A percentile compares a stretch with the other conserved stretches of the same genome.
phyloP scores from a whole-genome alignment of 1,139 yeast genomes.

The Hemisphaericaspora xylofermentans region DNA sequence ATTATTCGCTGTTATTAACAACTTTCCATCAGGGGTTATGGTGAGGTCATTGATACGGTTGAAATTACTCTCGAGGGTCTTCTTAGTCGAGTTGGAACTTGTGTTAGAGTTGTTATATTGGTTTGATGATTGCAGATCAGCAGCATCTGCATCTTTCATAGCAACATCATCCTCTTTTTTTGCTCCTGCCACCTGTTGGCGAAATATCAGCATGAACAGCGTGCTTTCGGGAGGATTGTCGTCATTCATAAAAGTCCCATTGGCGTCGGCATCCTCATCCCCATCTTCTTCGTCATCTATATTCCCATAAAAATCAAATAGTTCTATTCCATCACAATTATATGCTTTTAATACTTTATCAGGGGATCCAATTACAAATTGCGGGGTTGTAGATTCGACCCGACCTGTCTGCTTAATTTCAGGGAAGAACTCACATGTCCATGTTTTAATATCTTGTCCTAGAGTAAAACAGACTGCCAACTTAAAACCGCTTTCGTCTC shows the following conservation, averaged over 20 bases:
- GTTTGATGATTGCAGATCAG: constrained; percentile 1
- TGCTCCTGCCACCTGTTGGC: not conserved
- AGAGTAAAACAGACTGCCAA: constrained; percentile 38
- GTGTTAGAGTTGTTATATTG: not conserved
- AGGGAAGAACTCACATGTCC: constrained; percentile 79
- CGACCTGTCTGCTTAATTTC: constrained; percentile 16
- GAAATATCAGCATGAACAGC: not conserved
- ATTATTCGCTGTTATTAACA: constrained; percentile 63
- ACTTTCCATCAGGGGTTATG: constrained; percentile 62
- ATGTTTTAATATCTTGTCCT: constrained; percentile 44
- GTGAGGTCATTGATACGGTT: constrained; percentile 64
- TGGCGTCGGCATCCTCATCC: constrained; percentile 29
- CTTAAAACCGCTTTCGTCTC: constrained; percentile 15
- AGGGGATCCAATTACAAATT: constrained; percentile 73
- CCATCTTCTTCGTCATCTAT: constrained; percentile 27
- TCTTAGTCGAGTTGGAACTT: constrained; percentile 5
- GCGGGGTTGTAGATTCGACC: constrained; percentile 33
- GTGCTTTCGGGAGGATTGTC: not conserved
- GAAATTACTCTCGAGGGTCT: constrained; percentile 26
- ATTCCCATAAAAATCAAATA: constrained; percentile 46
- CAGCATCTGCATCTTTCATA: constrained; percentile 14
- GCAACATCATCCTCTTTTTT: constrained; percentile 12
- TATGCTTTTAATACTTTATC: constrained; percentile 70
- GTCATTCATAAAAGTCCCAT: not conserved
- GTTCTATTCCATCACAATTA: constrained; percentile 45